phyloP scores from a whole-genome alignment of 228 moss, liverwort and hornwort genomes.

The Sphagnum fallax region DNA sequence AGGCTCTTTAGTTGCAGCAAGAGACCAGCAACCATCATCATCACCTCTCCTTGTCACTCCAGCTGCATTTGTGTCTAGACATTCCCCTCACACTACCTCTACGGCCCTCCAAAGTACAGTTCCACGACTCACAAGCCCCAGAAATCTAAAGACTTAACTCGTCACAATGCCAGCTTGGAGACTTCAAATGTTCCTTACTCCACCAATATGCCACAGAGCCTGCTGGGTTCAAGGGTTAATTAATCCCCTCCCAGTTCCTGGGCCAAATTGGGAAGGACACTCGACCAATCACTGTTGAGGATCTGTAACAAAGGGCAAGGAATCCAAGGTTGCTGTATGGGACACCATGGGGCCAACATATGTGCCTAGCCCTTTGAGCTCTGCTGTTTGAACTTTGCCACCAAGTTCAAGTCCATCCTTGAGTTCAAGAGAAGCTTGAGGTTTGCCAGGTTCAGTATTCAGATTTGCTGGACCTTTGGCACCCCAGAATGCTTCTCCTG shows the following conservation, averaged over 20 bases:
- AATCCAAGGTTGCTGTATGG: slow-evolving; percentile 1
- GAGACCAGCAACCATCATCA: slow-evolving; percentile 2
- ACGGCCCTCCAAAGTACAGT: slow-evolving; percentile 2
- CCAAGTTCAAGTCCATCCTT: slow-evolving; percentile 12
- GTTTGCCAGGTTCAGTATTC: slow-evolving; percentile 7
- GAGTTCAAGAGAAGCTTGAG: slow-evolving; percentile 11
- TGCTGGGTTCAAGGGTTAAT: slow-evolving; percentile 11
- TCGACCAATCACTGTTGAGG: slow-evolving; percentile 13
- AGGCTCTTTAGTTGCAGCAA: slow-evolving; percentile 3
- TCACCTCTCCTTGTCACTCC: background rate
- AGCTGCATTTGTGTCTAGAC: slow-evolving; percentile 5
- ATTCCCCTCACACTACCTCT: slow-evolving; percentile 8
- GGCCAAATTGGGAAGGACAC: slow-evolving; percentile 2
- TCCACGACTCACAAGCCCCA: slow-evolving; percentile 5
- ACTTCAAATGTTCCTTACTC: slow-evolving; percentile 3
- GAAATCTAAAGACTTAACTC: slow-evolving; percentile 9
- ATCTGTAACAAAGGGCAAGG: slow-evolving; percentile 11
- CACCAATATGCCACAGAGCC: slow-evolving; percentile 12
- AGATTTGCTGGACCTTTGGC: slow-evolving; percentile 13
- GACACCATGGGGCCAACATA: slow-evolving; percentile 3
- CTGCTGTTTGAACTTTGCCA: slow-evolving; percentile 17
- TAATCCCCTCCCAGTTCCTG: slow-evolving; percentile 1
- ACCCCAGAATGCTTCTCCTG: slow-evolving; percentile 2
- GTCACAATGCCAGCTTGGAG: slow-evolving; percentile 10
- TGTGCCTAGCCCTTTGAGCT: slow-evolving; percentile 5